phyloP scores from a whole-genome alignment of 176 grass and related monocot species.

The Aechmea fasciata region DNA sequence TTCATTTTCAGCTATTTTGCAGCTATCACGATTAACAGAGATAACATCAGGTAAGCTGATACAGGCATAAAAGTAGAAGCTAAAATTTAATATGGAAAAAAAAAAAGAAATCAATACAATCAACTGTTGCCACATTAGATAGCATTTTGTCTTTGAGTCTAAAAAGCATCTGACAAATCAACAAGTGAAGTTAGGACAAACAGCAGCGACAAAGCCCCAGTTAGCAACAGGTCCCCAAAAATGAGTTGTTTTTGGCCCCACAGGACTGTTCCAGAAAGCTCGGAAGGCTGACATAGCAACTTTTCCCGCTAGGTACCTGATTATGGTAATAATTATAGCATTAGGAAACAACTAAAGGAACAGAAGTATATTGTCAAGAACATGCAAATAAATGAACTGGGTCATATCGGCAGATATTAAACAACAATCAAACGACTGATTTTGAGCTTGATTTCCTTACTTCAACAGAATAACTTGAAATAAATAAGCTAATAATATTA shows the following conservation, averaged over 20 bases:
- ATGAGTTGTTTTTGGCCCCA: constrained; percentile 74
- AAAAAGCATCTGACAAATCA: background rate
- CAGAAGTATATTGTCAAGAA: constrained; percentile 3
- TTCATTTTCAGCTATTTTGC: no score
- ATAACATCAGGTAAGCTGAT: no score
- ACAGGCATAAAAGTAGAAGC: background rate
- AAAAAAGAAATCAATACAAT: background rate
- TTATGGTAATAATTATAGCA: background rate
- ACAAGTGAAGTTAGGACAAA: constrained; percentile 20
- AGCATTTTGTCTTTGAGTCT: background rate
- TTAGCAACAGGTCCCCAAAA: constrained; percentile 82
- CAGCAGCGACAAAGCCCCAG: constrained; percentile 58
- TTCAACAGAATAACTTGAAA: no score
- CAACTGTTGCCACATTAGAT: no score
- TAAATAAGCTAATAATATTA: no score
- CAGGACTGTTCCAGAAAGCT: constrained; percentile 65
- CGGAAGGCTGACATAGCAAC: constrained; percentile 28
- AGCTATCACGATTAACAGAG: no score
- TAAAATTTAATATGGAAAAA: background rate
- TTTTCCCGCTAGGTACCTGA: constrained; percentile 12
- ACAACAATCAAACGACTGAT: no score
- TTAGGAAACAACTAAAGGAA: background rate
- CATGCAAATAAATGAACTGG: background rate
- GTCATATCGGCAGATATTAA: no score
- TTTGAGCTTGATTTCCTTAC: no score